phyloP scores from a whole-genome alignment of 306 rosid genomes.

The Medicago truncatula region DNA sequence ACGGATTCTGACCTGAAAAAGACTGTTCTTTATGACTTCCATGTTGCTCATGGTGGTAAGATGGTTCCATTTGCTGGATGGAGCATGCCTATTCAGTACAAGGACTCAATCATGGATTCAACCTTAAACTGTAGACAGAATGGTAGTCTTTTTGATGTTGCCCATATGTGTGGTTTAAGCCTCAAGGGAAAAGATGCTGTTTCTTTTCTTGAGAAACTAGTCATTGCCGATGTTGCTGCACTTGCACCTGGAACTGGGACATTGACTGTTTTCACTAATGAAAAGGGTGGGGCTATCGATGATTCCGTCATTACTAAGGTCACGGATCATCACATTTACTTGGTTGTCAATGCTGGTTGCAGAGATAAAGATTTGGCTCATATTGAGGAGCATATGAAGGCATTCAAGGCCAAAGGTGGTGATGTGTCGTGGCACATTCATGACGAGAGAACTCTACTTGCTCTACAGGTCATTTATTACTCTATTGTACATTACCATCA shows the following conservation, averaged over 20 bases:
- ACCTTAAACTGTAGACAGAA: slow-evolving; percentile 86
- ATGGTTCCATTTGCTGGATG: slow-evolving; percentile 98
- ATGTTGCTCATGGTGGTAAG: slow-evolving; percentile 88
- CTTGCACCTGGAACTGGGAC: slow-evolving; percentile 87
- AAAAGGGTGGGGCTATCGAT: slow-evolving; percentile 93
- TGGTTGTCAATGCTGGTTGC: slow-evolving; percentile 96
- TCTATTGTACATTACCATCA: slow-evolving; percentile 19
- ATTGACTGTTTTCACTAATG: slow-evolving; percentile 88
- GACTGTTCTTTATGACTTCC: slow-evolving; percentile 86
- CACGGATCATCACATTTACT: slow-evolving; percentile 74
- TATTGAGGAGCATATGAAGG: slow-evolving; percentile 92
- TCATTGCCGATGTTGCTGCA: slow-evolving; percentile 86
- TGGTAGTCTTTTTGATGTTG: slow-evolving; percentile 85
- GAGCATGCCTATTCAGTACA: slow-evolving; percentile 98
- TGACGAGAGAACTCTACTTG: slow-evolving; percentile 93
- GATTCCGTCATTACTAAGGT: slow-evolving; percentile 95
- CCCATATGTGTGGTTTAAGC: slow-evolving; percentile 93
- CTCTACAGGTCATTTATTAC: slow-evolving; percentile 71
- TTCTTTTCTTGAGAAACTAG: slow-evolving; percentile 82
- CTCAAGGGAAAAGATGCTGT: slow-evolving; percentile 83
- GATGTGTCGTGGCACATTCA: slow-evolving; percentile 96
- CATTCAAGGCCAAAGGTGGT: slow-evolving; percentile 96
- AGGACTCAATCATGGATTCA: slow-evolving; percentile 93
- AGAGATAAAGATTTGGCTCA: slow-evolving; percentile 95
- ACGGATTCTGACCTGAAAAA: slow-evolving; percentile 81